A percentile compares a stretch with the other conserved stretches of the same genome.
These are phyloP conservation scores for Yamadazyma sp. DNA, from an alignment of 805 yeast species.

Conservation along the genomic window DNA sequence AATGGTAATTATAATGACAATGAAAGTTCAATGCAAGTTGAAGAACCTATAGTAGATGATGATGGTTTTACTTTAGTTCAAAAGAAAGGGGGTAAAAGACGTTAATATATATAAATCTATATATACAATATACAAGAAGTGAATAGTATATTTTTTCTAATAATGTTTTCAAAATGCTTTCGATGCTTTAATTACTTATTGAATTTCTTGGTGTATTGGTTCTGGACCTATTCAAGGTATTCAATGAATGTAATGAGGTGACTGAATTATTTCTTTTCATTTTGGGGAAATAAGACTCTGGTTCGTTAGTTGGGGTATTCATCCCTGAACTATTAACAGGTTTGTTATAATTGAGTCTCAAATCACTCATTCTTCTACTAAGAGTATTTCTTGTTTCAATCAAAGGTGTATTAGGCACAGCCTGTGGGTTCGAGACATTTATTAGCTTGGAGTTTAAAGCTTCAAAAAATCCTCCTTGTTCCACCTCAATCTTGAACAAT, in stretches of 20 bases:
- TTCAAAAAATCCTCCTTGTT: constrained; percentile 19
- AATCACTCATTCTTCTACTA: constrained; percentile 46
- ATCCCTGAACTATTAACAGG: constrained; percentile 22
- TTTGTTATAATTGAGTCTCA: constrained; percentile 29
- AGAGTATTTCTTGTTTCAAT: constrained; percentile 37
- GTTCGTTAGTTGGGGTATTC: constrained; percentile 30
- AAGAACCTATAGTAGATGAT: constrained; percentile 78
- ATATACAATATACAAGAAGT: neutral
- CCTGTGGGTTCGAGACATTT: constrained; percentile 7
- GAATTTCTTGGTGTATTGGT: constrained; percentile 34
- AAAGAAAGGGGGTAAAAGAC: constrained; percentile 50
- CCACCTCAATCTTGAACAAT: constrained; percentile 44
- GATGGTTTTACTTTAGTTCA: constrained; percentile 93
- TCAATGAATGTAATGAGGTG: constrained; percentile 37
- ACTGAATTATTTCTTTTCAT: constrained; percentile 26
- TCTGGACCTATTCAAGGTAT: constrained; percentile 36
- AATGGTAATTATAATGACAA: constrained; percentile 19
- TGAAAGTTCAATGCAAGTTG: constrained; percentile 31
- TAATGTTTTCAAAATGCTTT: too few species aligned
- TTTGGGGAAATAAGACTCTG: constrained; percentile 17
- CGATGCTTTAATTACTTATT: constrained; percentile 22
- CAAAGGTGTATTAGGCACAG: constrained; percentile 28
- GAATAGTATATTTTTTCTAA: too few species aligned
- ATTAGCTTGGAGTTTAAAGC: constrained; percentile 13
- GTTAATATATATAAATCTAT: constrained; percentile 5